Base-by-base conservation (phyloP, 2,329 filamentous ascomycete genomes). In the Colletotrichum karsti region DNA sequence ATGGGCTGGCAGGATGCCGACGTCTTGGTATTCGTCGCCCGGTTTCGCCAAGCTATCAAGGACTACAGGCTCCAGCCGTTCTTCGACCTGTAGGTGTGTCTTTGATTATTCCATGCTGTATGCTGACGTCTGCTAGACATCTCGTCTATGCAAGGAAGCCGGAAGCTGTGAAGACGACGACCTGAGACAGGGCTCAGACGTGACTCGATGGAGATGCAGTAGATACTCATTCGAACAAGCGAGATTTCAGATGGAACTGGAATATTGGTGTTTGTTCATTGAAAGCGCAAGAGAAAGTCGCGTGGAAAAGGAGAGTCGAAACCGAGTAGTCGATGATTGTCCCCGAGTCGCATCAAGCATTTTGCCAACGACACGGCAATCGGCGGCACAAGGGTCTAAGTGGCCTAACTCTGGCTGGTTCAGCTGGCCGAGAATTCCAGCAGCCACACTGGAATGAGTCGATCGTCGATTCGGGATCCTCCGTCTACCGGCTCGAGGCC, bases 1-100 rank as follows among this genome's bases (percentile, higher is more conserved):
- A 9, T 79, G 44, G 76, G 74, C 0, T 55, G 33, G 51, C 30
- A 39, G 5, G 39, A 55, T 1, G 20, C 20, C 20, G 33, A 39
- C 13, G 35, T 55, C 1, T 7, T 55, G 4, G 51, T 39, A 7
- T 26, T 55, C 7, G 33, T 55, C 4, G 33, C 30, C 5, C 28
- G 39, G 18, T 20, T 26, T 12, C 30, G 50, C 10, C 7, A 35
- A 8, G 50, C 50, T 18, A 30, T 54, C 13, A n/a, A 18, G 7
- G 30, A 54, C 20, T n/a, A 5, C 3, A 39, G 15, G 13, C 18
- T 54, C 12, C 50, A 39, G 30, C 12, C 50, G 1, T 54, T 37
- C 7, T 18, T 24, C 18, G 4, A 37, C 12, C 30, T 54, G 50
- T 54, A 54, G 15, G 30, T 54, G 10, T n/a, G 12, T 37, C 20